Percentiles rank a stretch among this genome's conserved stretches.
Evolutionary conservation across 176 grass and related monocot genomes (phyloP).

Genomic region (Hordeum marinum): DNA sequence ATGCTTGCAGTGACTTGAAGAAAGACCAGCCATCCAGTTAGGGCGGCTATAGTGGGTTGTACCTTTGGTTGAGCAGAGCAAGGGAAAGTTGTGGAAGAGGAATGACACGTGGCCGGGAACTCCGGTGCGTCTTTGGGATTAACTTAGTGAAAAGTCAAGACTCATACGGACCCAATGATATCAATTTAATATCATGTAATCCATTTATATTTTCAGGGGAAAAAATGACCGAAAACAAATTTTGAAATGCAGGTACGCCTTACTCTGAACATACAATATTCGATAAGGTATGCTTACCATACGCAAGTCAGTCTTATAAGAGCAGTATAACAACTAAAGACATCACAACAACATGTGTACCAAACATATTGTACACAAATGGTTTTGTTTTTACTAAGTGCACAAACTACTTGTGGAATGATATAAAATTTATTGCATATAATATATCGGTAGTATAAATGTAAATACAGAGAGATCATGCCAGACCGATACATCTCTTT

Average conservation of each 20-base stretch:
- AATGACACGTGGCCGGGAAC: no score
- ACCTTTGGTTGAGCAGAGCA: no score
- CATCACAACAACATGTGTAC: not conserved
- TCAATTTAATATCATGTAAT: not conserved
- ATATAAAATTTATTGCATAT: not conserved
- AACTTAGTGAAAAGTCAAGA: no score
- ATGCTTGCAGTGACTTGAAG: no score
- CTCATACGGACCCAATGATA: not conserved
- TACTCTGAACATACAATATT: not conserved
- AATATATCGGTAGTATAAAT: not conserved
- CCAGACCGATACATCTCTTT: not conserved
- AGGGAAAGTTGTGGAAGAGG: no score
- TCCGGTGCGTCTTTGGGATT: no score
- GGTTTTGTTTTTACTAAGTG: not conserved
- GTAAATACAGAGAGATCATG: not conserved
- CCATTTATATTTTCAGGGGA: not conserved
- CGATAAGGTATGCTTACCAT: not conserved
- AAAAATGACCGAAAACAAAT: not conserved
- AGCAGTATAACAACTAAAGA: not conserved
- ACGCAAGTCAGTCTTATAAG: not conserved
- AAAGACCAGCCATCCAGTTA: no score
- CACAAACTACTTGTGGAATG: not conserved
- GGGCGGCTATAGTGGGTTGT: no score
- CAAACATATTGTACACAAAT: not conserved
- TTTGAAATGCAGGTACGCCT: not conserved